phyloP scores from a whole-genome alignment of 2,329 filamentous ascomycete species.

The Penicillium sp. region DNA sequence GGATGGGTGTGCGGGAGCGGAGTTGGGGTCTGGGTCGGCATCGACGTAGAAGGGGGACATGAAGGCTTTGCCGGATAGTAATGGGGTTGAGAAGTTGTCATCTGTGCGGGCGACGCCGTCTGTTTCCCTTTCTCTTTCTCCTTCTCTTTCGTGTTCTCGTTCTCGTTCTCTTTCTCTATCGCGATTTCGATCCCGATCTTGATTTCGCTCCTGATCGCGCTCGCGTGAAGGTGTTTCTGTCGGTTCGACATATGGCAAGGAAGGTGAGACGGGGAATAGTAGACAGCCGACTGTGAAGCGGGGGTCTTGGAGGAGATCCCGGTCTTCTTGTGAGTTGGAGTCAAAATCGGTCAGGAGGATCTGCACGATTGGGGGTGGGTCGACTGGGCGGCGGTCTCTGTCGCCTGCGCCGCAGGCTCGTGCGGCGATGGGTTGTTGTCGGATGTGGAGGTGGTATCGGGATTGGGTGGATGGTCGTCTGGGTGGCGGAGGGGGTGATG shows the following conservation, averaged over 20 bases:
- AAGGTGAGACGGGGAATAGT: conserved; percentile 35
- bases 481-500: conserved; percentile 25
- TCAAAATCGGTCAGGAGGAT: conserved; percentile 47
- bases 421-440: conserved; percentile 47
- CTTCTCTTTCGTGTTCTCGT: conserved; percentile 10
- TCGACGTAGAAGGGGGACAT: conserved; percentile 44
- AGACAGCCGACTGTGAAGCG: conserved; percentile 46
- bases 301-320: conserved; percentile 38
- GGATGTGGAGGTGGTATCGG: conserved; percentile 42
- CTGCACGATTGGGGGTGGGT: conserved; percentile 49
- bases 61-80: conserved; percentile 40
- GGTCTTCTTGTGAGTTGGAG: conserved; percentile 36
- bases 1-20: conserved; percentile 40
- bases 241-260: conserved; percentile 11
- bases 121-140: conserved; percentile 6
- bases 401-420: conserved; percentile 48
- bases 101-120: conserved; percentile 21
- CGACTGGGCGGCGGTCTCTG: conserved; percentile 46
- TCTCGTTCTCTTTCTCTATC: background rate
- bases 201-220: conserved; percentile 1
- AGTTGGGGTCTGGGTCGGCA: conserved; percentile 43
- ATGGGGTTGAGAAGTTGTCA: conserved; percentile 25
- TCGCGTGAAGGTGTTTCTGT: conserved; percentile 14
- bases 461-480: conserved; percentile 23
- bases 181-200: conserved; percentile 2